Evolutionary conservation across 108 stramenopile genomes (phyloP).

Genomic region (Stephanodiscus minutulus): DNA sequence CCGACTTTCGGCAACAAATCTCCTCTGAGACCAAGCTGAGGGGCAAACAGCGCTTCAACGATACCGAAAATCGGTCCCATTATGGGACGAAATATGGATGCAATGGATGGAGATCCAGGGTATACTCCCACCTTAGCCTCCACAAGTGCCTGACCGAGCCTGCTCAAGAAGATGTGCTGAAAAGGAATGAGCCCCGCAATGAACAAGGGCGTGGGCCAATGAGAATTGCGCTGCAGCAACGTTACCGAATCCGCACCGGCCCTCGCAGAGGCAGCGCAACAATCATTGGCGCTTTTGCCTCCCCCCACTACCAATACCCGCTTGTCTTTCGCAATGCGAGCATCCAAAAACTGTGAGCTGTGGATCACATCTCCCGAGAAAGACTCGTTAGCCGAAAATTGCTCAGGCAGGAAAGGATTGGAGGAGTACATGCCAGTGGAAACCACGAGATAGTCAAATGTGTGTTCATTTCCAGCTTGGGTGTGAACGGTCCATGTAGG

Average conservation of each 20-base stretch:
- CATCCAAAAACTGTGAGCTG: slow-evolving; percentile 4
- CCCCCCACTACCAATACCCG: slow-evolving; percentile 14
- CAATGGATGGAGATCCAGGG: slow-evolving; percentile 15
- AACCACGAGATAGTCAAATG: slow-evolving; percentile 30
- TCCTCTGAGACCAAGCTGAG: slow-evolving; percentile 10
- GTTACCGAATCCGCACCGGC: slow-evolving; percentile 33
- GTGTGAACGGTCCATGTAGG: not conserved
- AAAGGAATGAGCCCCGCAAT: slow-evolving; percentile 46
- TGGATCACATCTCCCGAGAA: not conserved
- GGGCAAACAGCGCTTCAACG: slow-evolving; percentile 40
- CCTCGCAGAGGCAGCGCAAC: slow-evolving; percentile 10
- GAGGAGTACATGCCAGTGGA: slow-evolving; percentile 29
- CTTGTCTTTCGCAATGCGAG: slow-evolving; percentile 3
- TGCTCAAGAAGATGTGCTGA: slow-evolving; percentile 33
- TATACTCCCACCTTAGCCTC: slow-evolving; percentile 5
- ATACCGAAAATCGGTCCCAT: slow-evolving; percentile 30
- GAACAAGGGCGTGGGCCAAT: slow-evolving; percentile 34
- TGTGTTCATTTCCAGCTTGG: slow-evolving; percentile 6
- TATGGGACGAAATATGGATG: slow-evolving; percentile 7
- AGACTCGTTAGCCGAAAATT: not conserved
- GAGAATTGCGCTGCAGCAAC: slow-evolving; percentile 22
- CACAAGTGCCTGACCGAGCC: slow-evolving; percentile 31
- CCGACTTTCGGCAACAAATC: not conserved
- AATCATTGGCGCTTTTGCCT: not conserved
- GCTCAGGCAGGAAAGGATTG: not conserved